Percentiles rank a stretch among this genome's conserved stretches.
These are phyloP conservation scores for Nannochloropsis oceanica DNA, from an alignment of 108 stramenopile species.

Conservation along the genomic window DNA sequence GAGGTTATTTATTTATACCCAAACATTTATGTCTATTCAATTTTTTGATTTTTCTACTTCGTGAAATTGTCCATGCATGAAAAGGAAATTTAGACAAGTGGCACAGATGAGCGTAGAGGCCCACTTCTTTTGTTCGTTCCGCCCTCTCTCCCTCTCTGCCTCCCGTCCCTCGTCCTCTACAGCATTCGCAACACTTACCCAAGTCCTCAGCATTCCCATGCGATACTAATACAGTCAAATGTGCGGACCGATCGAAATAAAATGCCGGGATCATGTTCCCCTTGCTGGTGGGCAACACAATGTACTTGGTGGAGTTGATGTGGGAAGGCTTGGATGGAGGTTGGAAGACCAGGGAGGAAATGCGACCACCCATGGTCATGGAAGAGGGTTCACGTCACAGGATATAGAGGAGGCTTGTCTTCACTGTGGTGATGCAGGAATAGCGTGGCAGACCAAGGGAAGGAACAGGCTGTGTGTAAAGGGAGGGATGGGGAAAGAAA, in stretches of 20 bases:
- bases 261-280: constrained; percentile 23
- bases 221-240: neutral
- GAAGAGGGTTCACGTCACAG: neutral
- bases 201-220: neutral
- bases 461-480: too few species aligned
- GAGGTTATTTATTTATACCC: neutral
- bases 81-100: neutral
- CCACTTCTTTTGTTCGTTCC: neutral
- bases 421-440: too few species aligned
- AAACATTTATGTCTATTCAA: neutral
- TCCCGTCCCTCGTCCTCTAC: neutral
- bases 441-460: too few species aligned
- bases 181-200: neutral
- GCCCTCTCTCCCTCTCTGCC: too few species aligned
- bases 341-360: constrained; percentile 30
- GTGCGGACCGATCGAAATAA: constrained; percentile 18
- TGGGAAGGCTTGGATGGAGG: constrained; percentile 20
- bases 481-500: too few species aligned
- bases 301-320: constrained; percentile 21
- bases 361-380: constrained; percentile 14
- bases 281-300: constrained; percentile 20
- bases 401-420: too few species aligned
- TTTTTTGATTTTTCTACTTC: neutral
- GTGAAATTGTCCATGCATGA: neutral
- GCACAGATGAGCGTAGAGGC: constrained; percentile 13